phyloP scores from a whole-genome alignment of 2,329 filamentous ascomycete species.

The Hypoxylon sp. region DNA sequence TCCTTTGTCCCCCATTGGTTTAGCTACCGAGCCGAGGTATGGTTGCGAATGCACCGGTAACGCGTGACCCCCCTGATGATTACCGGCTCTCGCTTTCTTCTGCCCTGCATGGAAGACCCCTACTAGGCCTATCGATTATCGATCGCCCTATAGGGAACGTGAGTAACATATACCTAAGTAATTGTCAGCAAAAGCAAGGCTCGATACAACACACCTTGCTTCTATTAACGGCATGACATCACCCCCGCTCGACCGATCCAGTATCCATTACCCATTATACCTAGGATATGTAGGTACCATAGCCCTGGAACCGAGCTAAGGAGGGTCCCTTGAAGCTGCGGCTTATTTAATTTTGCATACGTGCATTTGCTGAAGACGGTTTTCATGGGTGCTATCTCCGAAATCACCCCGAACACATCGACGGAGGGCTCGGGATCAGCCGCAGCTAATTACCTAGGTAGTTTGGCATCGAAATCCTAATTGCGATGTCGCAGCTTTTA shows the following conservation, averaged over 20 bases:
- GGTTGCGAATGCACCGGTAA: constrained; percentile 26
- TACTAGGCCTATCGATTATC: neutral
- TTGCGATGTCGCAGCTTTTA: constrained; percentile 24
- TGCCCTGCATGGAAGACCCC: constrained; percentile 26
- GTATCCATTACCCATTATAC: constrained; percentile 12
- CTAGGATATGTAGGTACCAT: too few relatives aligned
- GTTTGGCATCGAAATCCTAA: neutral
- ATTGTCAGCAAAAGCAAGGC: constrained; percentile 36
- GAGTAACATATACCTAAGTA: constrained; percentile 7
- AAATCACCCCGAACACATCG: constrained; percentile 24
- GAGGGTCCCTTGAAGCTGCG: neutral
- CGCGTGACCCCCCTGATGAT: constrained; percentile 12
- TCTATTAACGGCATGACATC: constrained; percentile 28
- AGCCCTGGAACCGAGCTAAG: constrained; percentile 38
- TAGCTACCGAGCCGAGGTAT: constrained; percentile 17
- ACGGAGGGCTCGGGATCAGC: constrained; percentile 36
- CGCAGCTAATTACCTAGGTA: neutral
- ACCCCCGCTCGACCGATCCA: constrained; percentile 34
- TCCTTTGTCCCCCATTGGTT: constrained; percentile 26
- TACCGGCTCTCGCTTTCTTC: constrained; percentile 7
- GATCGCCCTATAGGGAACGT: neutral
- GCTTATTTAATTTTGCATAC: constrained; percentile 6
- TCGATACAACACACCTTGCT: neutral
- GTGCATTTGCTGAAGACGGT: constrained; percentile 8
- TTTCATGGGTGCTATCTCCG: constrained; percentile 28